phyloP scores from a whole-genome alignment of 2,329 filamentous ascomycete genomes.

The Aspergillus sp. region DNA sequence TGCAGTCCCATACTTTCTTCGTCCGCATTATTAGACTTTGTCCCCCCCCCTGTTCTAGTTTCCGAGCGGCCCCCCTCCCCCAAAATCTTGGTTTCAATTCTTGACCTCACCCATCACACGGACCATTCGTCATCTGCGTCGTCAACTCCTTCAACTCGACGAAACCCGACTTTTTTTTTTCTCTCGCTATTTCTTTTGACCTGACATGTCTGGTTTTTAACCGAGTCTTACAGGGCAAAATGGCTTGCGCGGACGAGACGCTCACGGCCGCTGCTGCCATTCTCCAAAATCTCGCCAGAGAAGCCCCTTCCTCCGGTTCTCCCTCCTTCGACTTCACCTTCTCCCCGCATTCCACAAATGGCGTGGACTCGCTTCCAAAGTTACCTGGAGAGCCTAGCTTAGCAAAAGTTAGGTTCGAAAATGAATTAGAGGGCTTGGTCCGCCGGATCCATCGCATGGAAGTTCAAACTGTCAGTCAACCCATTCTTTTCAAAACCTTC shows the following conservation, averaged over 20 bases:
- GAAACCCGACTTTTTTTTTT: background rate
- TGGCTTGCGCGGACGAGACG: slow-evolving; percentile 50
- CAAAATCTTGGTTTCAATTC: slow-evolving; percentile 8
- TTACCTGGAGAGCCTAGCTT: slow-evolving; percentile 75
- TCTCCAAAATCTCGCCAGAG: slow-evolving; percentile 47
- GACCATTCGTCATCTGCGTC: background rate
- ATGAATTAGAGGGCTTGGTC: slow-evolving; percentile 76
- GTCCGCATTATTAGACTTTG: slow-evolving; percentile 6
- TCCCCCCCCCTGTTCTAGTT: slow-evolving; percentile 7
- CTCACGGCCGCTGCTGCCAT: slow-evolving; percentile 48
- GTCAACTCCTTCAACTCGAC: background rate
- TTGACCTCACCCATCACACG: slow-evolving; percentile 4
- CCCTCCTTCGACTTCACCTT: slow-evolving; percentile 38
- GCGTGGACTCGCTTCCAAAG: slow-evolving; percentile 56
- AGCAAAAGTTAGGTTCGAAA: slow-evolving; percentile 77
- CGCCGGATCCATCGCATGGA: slow-evolving; percentile 80
- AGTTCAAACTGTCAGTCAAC: slow-evolving; percentile 66
- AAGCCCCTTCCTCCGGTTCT: slow-evolving; percentile 34
- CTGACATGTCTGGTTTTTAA: slow-evolving; percentile 23
- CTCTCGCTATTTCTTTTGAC: slow-evolving; percentile 12
- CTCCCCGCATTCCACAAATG: slow-evolving; percentile 45
- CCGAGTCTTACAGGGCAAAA: slow-evolving; percentile 37
- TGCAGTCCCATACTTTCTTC: slow-evolving; percentile 7
- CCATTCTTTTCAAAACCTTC: slow-evolving; percentile 54
- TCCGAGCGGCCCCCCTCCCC: background rate